These are phyloP conservation scores for Exophiala xenobiotica DNA, from an alignment of 2,329 filamentous ascomycete genomes.

Conservation along the genomic window DNA sequence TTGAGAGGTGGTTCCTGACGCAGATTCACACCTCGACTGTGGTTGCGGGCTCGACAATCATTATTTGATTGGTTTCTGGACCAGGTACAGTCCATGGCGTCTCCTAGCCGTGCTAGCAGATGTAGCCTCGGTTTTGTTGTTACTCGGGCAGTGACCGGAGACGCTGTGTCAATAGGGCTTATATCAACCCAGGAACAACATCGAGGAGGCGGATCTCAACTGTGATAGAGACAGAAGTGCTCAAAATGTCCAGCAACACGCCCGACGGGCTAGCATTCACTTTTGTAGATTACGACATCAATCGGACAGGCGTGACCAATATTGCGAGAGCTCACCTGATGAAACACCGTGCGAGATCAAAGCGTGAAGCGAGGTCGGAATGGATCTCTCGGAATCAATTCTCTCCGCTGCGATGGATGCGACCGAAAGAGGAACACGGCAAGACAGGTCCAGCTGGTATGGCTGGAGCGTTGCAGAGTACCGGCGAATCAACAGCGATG, in stretches of 20 bases:
- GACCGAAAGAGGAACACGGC: constrained; percentile 16
- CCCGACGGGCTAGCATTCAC: constrained; percentile 16
- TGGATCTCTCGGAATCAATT: constrained; percentile 22
- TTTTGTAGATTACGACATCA: constrained; percentile 26
- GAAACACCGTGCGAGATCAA: constrained; percentile 23
- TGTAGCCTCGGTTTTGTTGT: background rate
- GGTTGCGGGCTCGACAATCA: background rate
- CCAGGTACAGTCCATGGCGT: background rate
- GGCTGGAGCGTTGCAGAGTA: background rate
- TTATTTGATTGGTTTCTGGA: constrained; percentile 3
- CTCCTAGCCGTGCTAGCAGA: background rate
- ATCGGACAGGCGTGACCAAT: constrained; percentile 22
- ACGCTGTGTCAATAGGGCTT: background rate
- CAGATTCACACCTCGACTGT: background rate
- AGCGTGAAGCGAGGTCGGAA: constrained; percentile 21
- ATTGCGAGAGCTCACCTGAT: constrained; percentile 22
- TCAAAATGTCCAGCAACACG: constrained; percentile 14
- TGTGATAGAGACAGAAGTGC: background rate
- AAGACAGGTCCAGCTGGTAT: constrained; percentile 7
- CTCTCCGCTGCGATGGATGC: constrained; percentile 24
- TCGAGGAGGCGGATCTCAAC: background rate
- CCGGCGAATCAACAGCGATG: constrained; percentile 4
- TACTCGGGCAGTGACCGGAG: no score
- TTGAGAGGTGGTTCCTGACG: background rate
- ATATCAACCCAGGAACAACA: background rate